These are phyloP conservation scores for Entoloma clypeatum DNA, from an alignment of 1,284 basidiomycete genomes.

Conservation along the genomic window DNA sequence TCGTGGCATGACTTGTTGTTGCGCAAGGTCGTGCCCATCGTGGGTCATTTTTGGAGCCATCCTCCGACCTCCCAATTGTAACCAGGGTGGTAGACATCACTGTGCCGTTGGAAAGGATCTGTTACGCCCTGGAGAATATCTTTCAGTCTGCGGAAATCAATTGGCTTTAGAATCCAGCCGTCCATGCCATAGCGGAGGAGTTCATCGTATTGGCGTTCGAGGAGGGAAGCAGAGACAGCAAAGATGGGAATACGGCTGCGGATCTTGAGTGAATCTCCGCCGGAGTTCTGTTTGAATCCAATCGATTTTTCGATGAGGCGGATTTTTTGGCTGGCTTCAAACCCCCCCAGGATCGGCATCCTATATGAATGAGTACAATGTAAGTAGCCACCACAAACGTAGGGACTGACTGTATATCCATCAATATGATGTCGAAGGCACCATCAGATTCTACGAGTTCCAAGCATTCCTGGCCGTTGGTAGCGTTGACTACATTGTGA, in stretches of 20 bases:
- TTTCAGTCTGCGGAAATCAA: constrained; percentile 73
- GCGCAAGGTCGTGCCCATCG: no score
- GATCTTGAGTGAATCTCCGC: constrained; percentile 43
- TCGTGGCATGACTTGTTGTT: no score
- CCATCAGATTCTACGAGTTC: constrained; percentile 58
- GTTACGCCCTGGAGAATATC: constrained; percentile 58
- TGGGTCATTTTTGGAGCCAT: constrained; percentile 41
- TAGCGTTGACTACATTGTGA: constrained; percentile 63
- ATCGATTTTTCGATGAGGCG: no score
- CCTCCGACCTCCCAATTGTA: constrained; percentile 72
- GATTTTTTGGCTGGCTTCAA: constrained; percentile 68
- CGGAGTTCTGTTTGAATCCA: no score
- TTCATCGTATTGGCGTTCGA: constrained; percentile 59
- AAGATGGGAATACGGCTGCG: constrained; percentile 80
- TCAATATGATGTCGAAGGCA: constrained; percentile 73
- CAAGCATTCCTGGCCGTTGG: constrained; percentile 77
- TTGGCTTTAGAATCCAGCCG: constrained; percentile 86
- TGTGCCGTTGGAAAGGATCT: constrained; percentile 47
- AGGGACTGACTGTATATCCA: constrained; percentile 75
- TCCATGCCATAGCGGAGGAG: constrained; percentile 67
- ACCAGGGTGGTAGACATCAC: constrained; percentile 57
- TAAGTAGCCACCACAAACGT: no score
- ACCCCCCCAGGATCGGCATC: constrained; percentile 83
- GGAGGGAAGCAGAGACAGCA: constrained; percentile 78
- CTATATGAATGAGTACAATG: constrained; percentile 32